Percentiles rank a stretch among this genome's conserved stretches.
These are phyloP conservation scores for Rhododendron molle DNA, from an alignment of 148 eudicot genomes.

Conservation along the genomic window DNA sequence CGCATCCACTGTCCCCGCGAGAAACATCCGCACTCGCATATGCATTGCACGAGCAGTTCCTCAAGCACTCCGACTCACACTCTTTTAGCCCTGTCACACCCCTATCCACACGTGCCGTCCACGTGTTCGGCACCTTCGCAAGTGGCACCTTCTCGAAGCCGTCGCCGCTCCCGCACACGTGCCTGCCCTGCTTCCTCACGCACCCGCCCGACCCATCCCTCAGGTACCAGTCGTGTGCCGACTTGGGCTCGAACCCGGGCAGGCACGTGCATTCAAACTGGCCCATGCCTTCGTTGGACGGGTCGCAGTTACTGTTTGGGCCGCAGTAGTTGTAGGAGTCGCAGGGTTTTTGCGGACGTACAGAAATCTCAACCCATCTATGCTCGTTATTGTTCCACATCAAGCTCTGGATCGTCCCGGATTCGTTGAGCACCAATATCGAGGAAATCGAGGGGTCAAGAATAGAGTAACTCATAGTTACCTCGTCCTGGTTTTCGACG, in stretches of 20 bases:
- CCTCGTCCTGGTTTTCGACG: slow-evolving; percentile 1
- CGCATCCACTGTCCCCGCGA: slow-evolving; percentile 24
- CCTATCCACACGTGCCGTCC: slow-evolving; percentile 24
- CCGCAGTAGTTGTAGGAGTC: slow-evolving; percentile 43
- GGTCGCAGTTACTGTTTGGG: slow-evolving; percentile 28
- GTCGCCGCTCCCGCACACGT: slow-evolving; percentile 36
- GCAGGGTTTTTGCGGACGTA: slow-evolving; percentile 42
- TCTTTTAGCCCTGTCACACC: slow-evolving; percentile 6
- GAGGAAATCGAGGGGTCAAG: background rate
- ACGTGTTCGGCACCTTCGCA: slow-evolving; percentile 52
- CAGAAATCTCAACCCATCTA: slow-evolving; percentile 29
- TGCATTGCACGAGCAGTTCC: background rate
- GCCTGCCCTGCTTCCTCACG: slow-evolving; percentile 24
- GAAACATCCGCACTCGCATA: slow-evolving; percentile 34
- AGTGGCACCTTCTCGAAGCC: slow-evolving; percentile 36
- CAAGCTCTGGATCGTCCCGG: background rate
- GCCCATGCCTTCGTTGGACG: slow-evolving; percentile 1
- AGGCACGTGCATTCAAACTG: slow-evolving; percentile 38
- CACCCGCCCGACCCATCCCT: slow-evolving; percentile 47
- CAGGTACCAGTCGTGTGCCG: slow-evolving; percentile 31
- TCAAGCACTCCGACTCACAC: background rate
- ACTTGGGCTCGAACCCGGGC: slow-evolving; percentile 43
- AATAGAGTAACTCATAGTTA: background rate
- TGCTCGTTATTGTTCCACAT: slow-evolving; percentile 32
- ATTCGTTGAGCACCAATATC: background rate